Percentiles rank a stretch among this genome's conserved stretches.
phyloP scores from a whole-genome alignment of 2,329 filamentous ascomycete genomes.

The Colletotrichum endophyticum region DNA sequence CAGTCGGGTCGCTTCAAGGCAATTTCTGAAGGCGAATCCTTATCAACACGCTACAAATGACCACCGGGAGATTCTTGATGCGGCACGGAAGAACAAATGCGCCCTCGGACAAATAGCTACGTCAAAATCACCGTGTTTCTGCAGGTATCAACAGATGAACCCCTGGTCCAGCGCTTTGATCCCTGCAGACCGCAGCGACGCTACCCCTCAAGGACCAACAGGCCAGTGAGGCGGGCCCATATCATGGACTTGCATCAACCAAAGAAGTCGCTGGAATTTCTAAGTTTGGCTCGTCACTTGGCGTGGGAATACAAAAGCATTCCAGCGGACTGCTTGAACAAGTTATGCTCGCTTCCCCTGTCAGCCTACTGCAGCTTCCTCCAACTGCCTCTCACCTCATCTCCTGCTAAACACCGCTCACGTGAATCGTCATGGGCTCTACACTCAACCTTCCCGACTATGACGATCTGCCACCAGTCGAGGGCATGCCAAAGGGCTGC shows the following conservation, averaged over 20 bases:
- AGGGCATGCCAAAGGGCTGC: slow-evolving; percentile 51
- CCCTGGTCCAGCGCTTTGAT: neutral
- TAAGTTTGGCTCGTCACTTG: neutral
- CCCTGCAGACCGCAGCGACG: neutral
- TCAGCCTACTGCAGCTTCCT: neutral
- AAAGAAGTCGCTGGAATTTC: neutral
- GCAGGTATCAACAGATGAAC: neutral
- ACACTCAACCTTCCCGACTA: slow-evolving; percentile 43
- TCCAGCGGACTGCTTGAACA: neutral
- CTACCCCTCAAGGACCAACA: neutral
- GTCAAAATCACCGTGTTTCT: neutral
- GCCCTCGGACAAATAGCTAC: neutral
- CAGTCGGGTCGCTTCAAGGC: neutral
- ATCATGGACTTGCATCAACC: neutral
- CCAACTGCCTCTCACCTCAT: neutral
- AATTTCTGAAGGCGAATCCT: neutral
- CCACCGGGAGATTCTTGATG: neutral
- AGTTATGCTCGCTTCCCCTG: rapidly evolving
- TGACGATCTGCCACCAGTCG: slow-evolving; percentile 44
- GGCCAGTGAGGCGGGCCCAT: neutral
- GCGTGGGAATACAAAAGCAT: neutral
- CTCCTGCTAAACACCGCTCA: neutral
- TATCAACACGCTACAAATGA: neutral
- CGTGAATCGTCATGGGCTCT: neutral
- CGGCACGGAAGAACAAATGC: neutral